These are phyloP conservation scores for Aleurites moluccanus DNA, from an alignment of 441 rosid genomes.

Conservation along the genomic window DNA sequence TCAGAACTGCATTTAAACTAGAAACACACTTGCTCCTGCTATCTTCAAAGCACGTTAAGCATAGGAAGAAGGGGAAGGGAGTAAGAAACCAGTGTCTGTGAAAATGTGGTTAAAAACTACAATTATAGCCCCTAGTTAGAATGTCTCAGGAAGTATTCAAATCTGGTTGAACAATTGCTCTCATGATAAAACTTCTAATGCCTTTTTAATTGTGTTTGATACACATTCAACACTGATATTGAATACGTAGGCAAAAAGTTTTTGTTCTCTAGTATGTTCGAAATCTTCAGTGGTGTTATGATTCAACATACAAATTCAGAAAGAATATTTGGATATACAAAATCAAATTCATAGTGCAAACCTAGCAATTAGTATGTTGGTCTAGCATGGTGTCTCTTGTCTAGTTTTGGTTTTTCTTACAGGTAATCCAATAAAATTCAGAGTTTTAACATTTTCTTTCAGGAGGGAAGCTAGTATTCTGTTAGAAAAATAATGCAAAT, in stretches of 20 bases:
- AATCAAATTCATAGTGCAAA: not conserved
- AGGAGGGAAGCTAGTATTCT: not conserved
- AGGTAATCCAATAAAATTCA: not conserved
- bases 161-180: not conserved
- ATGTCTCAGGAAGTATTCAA: not conserved
- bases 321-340: not conserved
- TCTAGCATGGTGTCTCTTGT: not conserved
- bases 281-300: not conserved
- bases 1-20: not conserved
- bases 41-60: no score
- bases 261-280: not conserved
- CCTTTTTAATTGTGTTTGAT: not conserved
- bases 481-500: not conserved
- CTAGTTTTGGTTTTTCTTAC: not conserved
- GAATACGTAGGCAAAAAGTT: not conserved
- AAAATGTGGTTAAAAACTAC: not conserved
- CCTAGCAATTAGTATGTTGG: not conserved
- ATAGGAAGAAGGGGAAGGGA: no score
- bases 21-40: not conserved
- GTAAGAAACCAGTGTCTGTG: no score
- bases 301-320: not conserved
- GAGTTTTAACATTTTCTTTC: not conserved
- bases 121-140: not conserved
- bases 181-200: not conserved
- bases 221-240: not conserved